Base-by-base conservation (phyloP, 176 grass and related monocot species). In the Paspalum vaginatum region DNA sequence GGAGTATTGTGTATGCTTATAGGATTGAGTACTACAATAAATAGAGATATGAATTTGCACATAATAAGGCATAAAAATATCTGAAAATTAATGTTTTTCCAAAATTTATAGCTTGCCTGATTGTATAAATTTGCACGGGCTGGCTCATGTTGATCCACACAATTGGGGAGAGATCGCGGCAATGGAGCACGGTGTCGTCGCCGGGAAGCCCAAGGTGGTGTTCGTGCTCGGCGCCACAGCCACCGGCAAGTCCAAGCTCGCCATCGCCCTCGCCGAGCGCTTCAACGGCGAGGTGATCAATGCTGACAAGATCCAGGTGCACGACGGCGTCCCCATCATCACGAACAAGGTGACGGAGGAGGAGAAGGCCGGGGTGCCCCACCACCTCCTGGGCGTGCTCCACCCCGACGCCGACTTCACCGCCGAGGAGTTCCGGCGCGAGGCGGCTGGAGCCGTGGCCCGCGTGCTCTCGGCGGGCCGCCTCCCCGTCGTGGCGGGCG, bases 221-320 rank as follows among this genome's bases (percentile, higher is more conserved):
- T 84, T 97, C 24, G 87, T 97, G 13, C 83, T 97, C 32, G 94
- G 94, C 2, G 86, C 91, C 6, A 97, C 94, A 0, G 84, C 86
- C 41, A 91, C 94, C 1, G 91, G 94, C 2, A 97, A 93, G 78
- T 97, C 94, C 2, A 89, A 93, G 70, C 81, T 93, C 3, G 88
- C 94, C 17, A 87, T 97, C 18, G 60, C 85, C 64, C 25, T 93
- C 14, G 91, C 91, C n/a, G 44, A 22, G 50, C 66, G 7, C 41
- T 73, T 97, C 20, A 11, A 72, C 5, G 91, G 91, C 0, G 91
- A 97, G 46, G 84, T 97, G 3, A 74, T 97, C 32, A 87, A 87
- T 39, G 68, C 85, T 0, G 85, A 87, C 39, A 87, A 87, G 72
- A 87, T 87, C 64, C 79, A 87, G 65, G 64, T 82, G 11, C 75